These are phyloP conservation scores for Tetraselmis striata DNA, from an alignment of 139 green algal species.

Conservation along the genomic window DNA sequence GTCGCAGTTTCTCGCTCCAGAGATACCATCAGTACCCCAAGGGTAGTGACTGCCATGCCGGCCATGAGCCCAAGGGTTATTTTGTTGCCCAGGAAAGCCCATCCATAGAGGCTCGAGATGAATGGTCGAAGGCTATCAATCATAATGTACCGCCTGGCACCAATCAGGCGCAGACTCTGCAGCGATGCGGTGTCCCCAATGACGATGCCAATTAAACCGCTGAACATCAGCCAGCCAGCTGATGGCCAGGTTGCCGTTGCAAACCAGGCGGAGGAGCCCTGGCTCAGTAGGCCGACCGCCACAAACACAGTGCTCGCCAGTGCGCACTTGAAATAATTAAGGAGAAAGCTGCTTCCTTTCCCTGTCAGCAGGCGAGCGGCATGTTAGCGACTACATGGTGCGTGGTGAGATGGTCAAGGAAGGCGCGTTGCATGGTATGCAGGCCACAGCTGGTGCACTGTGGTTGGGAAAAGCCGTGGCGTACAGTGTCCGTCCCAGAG, in stretches of 20 bases:
- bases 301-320: not conserved
- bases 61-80: not conserved
- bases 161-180: not conserved
- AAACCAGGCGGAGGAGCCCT: not conserved
- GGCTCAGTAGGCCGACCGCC: not conserved
- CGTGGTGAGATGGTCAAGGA: too few relatives aligned
- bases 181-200: not conserved
- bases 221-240: not conserved
- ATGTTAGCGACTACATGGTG: too few relatives aligned
- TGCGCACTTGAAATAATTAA: not conserved
- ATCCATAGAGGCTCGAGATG: not conserved
- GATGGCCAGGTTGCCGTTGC: not conserved
- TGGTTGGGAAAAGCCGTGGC: too few relatives aligned
- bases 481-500: not conserved
- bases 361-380: not conserved
- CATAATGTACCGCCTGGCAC: not conserved
- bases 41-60: not conserved
- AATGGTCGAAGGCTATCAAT: not conserved
- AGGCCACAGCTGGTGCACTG: too few relatives aligned
- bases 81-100: not conserved
- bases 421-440: too few relatives aligned
- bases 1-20: not conserved
- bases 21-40: not conserved
- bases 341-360: not conserved
- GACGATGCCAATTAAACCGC: not conserved